A percentile compares a stretch with the other conserved stretches of the same genome.
Conservation (phyloP, 1,139 yeast genomes). For the Magnusiomyces sp. region DNA sequence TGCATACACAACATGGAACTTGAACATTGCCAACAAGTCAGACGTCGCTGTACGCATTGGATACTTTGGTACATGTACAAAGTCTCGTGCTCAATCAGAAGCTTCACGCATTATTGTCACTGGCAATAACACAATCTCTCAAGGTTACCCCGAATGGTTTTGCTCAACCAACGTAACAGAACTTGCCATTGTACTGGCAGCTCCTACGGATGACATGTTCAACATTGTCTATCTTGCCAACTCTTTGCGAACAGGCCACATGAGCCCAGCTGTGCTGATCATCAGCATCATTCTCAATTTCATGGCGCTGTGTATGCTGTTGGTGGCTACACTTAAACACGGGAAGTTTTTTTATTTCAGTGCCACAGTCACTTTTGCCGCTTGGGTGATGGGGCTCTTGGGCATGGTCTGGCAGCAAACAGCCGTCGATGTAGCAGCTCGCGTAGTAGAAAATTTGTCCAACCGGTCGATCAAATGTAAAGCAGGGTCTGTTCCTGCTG, state of each 20-base stretch:
- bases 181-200: constrained; percentile 8
- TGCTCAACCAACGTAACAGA: constrained; percentile 20
- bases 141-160: constrained; percentile 17
- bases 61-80: constrained; percentile 25
- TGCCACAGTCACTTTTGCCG: constrained; percentile 15
- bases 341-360: constrained; percentile 14
- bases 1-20: constrained; percentile 15
- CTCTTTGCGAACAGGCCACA: constrained; percentile 5
- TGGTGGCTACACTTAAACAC: constrained; percentile 5
- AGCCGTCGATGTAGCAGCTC: constrained; percentile 16
- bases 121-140: constrained; percentile 6
- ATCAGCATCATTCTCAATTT: constrained; percentile 8
- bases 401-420: constrained; percentile 27
- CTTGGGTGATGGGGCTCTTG: constrained; percentile 19
- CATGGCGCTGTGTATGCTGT: constrained; percentile 9
- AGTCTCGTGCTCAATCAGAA: constrained; percentile 10
- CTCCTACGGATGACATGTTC: constrained; percentile 21
- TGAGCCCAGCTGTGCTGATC: constrained; percentile 11
- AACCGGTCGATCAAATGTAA: constrained; percentile 8
- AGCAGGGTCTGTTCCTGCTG: constrained; percentile 11
- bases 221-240: constrained; percentile 19
- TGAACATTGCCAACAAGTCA: constrained; percentile 11
- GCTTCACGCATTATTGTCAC: too few species aligned
- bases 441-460: constrained; percentile 15
- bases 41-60: constrained; percentile 21